Evolutionary conservation across 2,329 filamentous ascomycete genomes (phyloP).

Genomic region (Rhynchosporium secalis): DNA sequence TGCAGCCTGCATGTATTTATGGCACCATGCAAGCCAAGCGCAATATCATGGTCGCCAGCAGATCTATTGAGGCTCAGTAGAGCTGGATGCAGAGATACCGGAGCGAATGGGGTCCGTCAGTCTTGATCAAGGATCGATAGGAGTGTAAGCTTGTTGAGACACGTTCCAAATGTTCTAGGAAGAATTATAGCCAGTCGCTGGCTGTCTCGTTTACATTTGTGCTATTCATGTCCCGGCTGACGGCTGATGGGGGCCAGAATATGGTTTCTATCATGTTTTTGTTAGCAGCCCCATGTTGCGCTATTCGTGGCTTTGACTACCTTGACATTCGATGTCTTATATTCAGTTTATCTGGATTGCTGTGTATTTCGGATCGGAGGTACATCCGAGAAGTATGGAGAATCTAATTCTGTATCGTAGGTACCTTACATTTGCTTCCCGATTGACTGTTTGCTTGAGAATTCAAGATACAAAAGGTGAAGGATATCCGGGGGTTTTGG

Average conservation of each 20-base stretch:
- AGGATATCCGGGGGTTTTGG: conserved; percentile 13
- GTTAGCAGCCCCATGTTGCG: not conserved
- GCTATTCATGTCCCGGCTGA: conserved; percentile 10
- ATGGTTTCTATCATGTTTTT: not conserved
- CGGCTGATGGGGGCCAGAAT: not conserved
- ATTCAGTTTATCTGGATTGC: not conserved
- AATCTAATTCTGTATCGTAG: conserved; percentile 1
- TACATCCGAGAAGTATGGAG: conserved; percentile 7
- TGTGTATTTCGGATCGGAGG: conserved; percentile 16
- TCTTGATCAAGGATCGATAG: conserved; percentile 8
- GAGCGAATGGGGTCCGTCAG: not conserved
- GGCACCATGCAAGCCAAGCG: not conserved
- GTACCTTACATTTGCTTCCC: not conserved
- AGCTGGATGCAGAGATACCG: not conserved
- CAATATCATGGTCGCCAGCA: not conserved
- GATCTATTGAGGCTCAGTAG: not conserved
- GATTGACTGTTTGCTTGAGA: conserved; percentile 2
- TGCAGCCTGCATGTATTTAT: not conserved
- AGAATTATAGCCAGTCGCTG: conserved; percentile 3
- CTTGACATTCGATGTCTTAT: not conserved
- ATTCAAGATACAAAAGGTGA: conserved; percentile 17
- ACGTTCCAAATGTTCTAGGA: conserved; percentile 8
- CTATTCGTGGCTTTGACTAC: conserved; percentile 3
- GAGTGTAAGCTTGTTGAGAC: conserved; percentile 12
- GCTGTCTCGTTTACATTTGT: not conserved